Base-by-base conservation (phyloP, 306 rosid species). In the Neltuma alba region DNA sequence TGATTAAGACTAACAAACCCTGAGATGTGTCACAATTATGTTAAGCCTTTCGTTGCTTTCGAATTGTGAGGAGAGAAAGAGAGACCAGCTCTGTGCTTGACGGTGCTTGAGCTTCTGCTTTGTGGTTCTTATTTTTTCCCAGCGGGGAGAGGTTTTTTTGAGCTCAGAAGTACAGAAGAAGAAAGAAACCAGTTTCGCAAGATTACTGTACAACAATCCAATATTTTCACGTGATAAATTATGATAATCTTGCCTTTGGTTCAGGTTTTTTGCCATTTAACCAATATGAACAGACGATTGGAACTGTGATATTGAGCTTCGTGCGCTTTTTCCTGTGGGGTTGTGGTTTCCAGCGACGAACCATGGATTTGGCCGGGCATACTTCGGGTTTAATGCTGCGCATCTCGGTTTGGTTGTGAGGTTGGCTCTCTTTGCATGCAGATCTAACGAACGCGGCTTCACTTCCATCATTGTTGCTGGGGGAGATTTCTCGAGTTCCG, bases 161-260 rank as follows among this genome's bases (percentile, higher is more conserved):
- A 82, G 55, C 20, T 85, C 37, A 48, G 83, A 20, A 74, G 25
- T 2, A 50, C 3, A 23, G 2, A 10, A 25, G 4, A 55, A 45
- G 27, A 16, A 28, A 28, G 18, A 0, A 25, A 74, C n/a, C 5
- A 25, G 82, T 86, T 80, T 88, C 87, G 84, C 78, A 73, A 74
- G 66, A 78, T 74, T 61, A 71, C 55, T 15, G 52, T 15, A 45
- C 20, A 45, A n/a, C 15, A 45, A 45, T 14, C 40, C 62, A 68
- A 48, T 86, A 10, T 80, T 84, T 74, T 73, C 85, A 84, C 88
- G 86, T 75, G 80, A 90, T 81, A 77, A 50, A 62, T 55, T 67
- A 42, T 16, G 47, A 68, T 86, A 21, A 58, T 77, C 54, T 65
- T 69, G 70, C 28, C 30, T 6, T 9, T 15, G 21, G 58, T 42